Conservation (phyloP, 352 stramenopile species). For the Pythium scleroteichum region DNA sequence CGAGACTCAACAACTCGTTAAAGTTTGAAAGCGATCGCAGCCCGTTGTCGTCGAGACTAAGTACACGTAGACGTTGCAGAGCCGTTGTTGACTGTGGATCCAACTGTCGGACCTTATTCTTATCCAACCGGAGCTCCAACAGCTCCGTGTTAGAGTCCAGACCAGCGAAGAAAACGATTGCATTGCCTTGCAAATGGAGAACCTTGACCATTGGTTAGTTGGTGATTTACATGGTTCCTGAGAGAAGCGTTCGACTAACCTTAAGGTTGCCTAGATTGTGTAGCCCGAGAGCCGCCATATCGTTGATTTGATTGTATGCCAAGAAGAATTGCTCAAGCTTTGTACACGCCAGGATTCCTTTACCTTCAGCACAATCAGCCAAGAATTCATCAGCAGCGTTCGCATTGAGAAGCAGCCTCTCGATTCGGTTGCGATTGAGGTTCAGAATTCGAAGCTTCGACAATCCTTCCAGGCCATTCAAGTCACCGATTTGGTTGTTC, state of each 20-base stretch:
- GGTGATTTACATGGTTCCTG: neutral
- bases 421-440: conserved; percentile 77
- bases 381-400: conserved; percentile 16
- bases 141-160: conserved; percentile 65
- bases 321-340: conserved; percentile 75
- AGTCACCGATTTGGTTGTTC: conserved; percentile 85
- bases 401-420: conserved; percentile 38
- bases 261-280: conserved; percentile 68
- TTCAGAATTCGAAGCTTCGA: conserved; percentile 67
- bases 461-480: conserved; percentile 61
- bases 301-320: conserved; percentile 77
- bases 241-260: conserved; percentile 28
- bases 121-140: conserved; percentile 72
- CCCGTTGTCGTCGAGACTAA: conserved; percentile 82
- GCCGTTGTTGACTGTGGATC: conserved; percentile 52
- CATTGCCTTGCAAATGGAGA: conserved; percentile 79
- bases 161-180: conserved; percentile 66
- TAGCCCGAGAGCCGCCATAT: conserved; percentile 70
- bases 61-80: conserved; percentile 49
- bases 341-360: conserved; percentile 59
- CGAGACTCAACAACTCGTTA: conserved; percentile 60
- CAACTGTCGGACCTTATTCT: conserved; percentile 83
- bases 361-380: conserved; percentile 39
- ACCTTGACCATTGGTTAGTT: conserved; percentile 39
- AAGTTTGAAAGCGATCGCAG: conserved; percentile 73